Conservation (phyloP, 2,329 filamentous ascomycete genomes). For the Dactylella cylindrospora region DNA sequence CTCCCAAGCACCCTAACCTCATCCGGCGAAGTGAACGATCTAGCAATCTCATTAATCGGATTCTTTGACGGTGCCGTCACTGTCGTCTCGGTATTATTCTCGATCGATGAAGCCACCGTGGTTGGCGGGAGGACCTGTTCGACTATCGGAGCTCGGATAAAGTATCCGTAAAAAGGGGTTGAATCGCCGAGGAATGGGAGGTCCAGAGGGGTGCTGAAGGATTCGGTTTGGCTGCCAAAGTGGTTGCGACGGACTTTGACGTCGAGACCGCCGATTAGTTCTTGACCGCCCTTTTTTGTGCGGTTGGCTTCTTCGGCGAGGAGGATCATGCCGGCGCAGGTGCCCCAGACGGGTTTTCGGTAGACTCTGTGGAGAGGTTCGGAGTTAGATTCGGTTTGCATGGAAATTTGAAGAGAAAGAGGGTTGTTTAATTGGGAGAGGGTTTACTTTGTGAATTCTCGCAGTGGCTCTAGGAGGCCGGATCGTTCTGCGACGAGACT, state of each 20-base stretch:
- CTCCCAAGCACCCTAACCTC: conserved; percentile 50
- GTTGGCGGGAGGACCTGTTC: conserved; percentile 70
- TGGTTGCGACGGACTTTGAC: conserved; percentile 92
- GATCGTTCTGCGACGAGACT: conserved; percentile 81
- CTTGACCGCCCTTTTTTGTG: conserved; percentile 87
- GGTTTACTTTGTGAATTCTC: conserved; percentile 84
- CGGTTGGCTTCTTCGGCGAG: conserved; percentile 84
- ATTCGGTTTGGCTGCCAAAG: conserved; percentile 72
- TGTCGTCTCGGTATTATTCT: conserved; percentile 53
- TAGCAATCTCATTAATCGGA: conserved; percentile 49
- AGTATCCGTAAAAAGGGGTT: conserved; percentile 74
- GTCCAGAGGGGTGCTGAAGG: conserved; percentile 47
- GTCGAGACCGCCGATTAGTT: conserved; percentile 86
- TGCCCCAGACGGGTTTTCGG: conserved; percentile 88
- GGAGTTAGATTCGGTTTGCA: conserved; percentile 4
- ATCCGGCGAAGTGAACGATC: conserved; percentile 55
- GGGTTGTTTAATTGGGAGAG: not conserved
- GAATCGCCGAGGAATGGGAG: conserved; percentile 46
- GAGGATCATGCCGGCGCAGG: conserved; percentile 90
- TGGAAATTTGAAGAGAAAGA: not conserved
- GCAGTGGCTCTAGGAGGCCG: conserved; percentile 76
- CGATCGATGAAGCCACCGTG: conserved; percentile 53
- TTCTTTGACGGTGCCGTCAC: conserved; percentile 46
- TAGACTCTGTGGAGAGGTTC: conserved; percentile 56
- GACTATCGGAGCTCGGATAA: conserved; percentile 92